Evolutionary conservation across 306 rosid genomes (phyloP).

Genomic region (Lathyrus oleraceus): DNA sequence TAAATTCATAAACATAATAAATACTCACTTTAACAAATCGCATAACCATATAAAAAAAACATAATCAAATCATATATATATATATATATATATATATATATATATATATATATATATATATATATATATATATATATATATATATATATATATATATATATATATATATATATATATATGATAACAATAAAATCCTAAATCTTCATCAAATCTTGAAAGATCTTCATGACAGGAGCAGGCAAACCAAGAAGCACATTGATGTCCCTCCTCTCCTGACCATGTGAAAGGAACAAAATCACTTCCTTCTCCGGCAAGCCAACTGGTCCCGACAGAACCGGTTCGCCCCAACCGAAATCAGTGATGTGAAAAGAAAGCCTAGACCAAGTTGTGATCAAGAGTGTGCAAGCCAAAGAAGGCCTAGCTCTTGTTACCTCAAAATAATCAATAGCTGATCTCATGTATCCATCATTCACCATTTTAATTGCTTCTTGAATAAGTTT

Average conservation of each 20-base stretch:
- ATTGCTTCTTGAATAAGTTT: constrained; percentile 73
- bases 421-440: constrained; percentile 82
- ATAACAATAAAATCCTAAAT: constrained; percentile 33
- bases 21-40: constrained; percentile 24
- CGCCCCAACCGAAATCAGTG: constrained; percentile 98
- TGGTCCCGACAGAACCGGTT: constrained; percentile 83
- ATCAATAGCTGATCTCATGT: constrained; percentile 91
- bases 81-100: background rate
- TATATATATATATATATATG: background rate
- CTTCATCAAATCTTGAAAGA: constrained; percentile 68
- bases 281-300: constrained; percentile 81
- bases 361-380: constrained; percentile 74
- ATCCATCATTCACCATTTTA: constrained; percentile 60
- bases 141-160: background rate
- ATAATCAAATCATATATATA: constrained; percentile 9
- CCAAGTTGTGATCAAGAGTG: constrained; percentile 90
- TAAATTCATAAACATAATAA: constrained; percentile 1
- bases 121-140: background rate
- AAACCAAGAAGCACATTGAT: constrained; percentile 84
- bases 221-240: constrained; percentile 85
- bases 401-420: constrained; percentile 84
- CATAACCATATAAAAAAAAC: constrained; percentile 29
- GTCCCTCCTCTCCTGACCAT: constrained; percentile 72
- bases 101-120: background rate
- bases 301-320: constrained; percentile 92